Evolutionary conservation across 345 rosid species (phyloP).

Genomic region (Eucalyptus sideroxylon): DNA sequence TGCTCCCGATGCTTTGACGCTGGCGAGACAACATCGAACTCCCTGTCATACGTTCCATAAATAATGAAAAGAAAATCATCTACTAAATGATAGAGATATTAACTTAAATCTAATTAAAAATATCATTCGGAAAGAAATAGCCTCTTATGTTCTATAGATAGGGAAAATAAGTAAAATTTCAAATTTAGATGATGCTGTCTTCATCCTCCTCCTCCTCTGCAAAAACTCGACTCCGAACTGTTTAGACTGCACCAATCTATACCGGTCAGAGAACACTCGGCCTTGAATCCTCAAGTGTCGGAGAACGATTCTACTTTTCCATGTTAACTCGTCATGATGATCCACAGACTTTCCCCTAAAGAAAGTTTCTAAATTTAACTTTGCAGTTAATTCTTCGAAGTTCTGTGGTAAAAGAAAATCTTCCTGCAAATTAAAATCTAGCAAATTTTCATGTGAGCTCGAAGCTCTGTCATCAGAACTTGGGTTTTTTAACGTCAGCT

Average conservation of each 20-base stretch:
- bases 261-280: neutral
- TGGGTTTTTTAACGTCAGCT: neutral
- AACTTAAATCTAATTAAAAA: neutral
- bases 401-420: neutral
- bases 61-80: neutral
- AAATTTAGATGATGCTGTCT: neutral
- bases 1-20: neutral
- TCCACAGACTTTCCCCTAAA: neutral
- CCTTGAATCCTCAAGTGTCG: neutral
- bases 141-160: neutral
- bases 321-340: neutral
- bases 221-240: neutral
- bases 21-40: neutral
- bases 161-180: neutral
- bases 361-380: neutral
- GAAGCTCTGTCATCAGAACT: neutral
- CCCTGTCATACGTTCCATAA: neutral
- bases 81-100: neutral
- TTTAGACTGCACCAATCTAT: neutral
- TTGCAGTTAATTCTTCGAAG: neutral
- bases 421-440: neutral
- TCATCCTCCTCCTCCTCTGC: neutral
- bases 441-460: neutral
- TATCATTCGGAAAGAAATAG: neutral
- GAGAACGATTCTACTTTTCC: neutral